A percentile compares a stretch with the other conserved stretches of the same genome.
Conservation (phyloP, 176 grass and related monocot species). For the Melocanna baccifera region DNA sequence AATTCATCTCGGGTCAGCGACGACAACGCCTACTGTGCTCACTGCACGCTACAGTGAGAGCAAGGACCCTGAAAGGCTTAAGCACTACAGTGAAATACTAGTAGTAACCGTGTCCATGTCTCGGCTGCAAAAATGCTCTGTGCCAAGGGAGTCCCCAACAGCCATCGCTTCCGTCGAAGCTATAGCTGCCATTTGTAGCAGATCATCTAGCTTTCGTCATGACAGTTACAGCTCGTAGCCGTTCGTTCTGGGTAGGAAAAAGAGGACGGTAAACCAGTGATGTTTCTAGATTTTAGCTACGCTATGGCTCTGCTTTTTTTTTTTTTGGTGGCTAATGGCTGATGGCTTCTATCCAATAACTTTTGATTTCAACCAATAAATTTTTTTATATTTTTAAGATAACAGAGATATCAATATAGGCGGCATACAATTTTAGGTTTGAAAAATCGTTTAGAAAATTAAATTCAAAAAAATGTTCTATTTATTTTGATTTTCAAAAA, state of each 20-base stretch:
- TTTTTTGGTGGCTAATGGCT: too few relatives aligned
- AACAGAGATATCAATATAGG: rapidly evolving
- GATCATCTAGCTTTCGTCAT: not conserved
- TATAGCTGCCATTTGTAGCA: not conserved
- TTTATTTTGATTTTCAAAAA: too few relatives aligned
- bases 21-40: not conserved
- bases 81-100: not conserved
- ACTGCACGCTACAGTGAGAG: not conserved
- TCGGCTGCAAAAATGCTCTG: not conserved
- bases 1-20: not conserved
- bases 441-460: too few relatives aligned
- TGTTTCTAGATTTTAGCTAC: not conserved
- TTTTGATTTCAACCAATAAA: too few relatives aligned
- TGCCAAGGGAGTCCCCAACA: not conserved
- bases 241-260: not conserved
- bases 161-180: conserved; percentile 5
- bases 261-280: not conserved
- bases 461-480: rapidly evolving
- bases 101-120: not conserved
- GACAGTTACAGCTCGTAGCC: conserved; percentile 7
- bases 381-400: too few relatives aligned
- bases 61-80: not conserved
- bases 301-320: too few relatives aligned
- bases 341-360: too few relatives aligned
- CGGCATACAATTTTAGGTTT: too few relatives aligned